Evolutionary conservation across 257 asterid genomes (phyloP).

Genomic region (Orobanche coerulescens): DNA sequence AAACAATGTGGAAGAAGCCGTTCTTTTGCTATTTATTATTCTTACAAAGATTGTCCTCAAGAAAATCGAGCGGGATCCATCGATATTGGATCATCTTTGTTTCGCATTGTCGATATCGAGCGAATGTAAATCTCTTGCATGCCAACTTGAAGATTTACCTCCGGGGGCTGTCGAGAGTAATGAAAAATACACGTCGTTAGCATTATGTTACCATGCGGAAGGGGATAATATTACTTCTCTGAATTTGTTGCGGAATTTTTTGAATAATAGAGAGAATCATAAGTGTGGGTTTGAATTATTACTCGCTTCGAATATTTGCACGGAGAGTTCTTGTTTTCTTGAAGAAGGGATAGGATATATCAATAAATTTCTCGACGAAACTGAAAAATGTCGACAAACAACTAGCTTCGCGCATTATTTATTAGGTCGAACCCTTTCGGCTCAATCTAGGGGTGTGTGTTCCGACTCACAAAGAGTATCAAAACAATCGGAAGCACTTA

Average conservation of each 20-base stretch:
- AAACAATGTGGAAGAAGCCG: slow-evolving; percentile 79
- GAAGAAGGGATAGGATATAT: slow-evolving; percentile 58
- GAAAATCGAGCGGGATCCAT: slow-evolving; percentile 61
- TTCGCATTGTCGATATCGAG: slow-evolving; percentile 71
- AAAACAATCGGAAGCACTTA: slow-evolving; percentile 62
- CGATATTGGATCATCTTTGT: slow-evolving; percentile 60
- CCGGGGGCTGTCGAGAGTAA: slow-evolving; percentile 38
- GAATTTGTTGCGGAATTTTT: slow-evolving; percentile 57
- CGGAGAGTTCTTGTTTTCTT: slow-evolving; percentile 30
- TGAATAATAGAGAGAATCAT: slow-evolving; percentile 48
- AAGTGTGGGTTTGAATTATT: slow-evolving; percentile 39
- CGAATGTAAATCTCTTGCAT: slow-evolving; percentile 51
- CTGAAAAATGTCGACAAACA: slow-evolving; percentile 37
- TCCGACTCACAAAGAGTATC: slow-evolving; percentile 51
- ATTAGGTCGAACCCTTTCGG: slow-evolving; percentile 53
- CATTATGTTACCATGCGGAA: slow-evolving; percentile 62
- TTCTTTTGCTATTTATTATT: slow-evolving; percentile 59
- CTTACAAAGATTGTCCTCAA: slow-evolving; percentile 36
- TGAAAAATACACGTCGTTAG: slow-evolving; percentile 50
- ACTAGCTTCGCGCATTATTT: slow-evolving; percentile 41
- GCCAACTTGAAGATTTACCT: slow-evolving; percentile 66
- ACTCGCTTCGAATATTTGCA: slow-evolving; percentile 75
- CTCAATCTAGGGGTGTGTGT: slow-evolving; percentile 42
- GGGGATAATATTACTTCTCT: slow-evolving; percentile 51
- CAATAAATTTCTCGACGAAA: slow-evolving; percentile 26